Conservation (phyloP, 2,329 filamentous ascomycete genomes). For the Sporothrix curviconia region DNA sequence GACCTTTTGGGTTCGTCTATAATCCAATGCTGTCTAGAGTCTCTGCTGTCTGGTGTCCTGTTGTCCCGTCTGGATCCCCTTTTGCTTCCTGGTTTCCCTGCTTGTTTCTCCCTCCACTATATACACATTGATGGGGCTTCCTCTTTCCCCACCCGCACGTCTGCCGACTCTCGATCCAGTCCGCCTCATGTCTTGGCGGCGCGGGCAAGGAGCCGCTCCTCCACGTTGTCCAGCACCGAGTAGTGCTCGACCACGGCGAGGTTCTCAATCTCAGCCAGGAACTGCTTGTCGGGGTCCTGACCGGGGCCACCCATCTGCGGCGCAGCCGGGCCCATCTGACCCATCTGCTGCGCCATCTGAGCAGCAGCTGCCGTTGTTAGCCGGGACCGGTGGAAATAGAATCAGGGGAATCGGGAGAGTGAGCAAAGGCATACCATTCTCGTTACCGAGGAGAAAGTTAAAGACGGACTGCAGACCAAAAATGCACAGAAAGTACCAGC, state of each 20-base stretch:
- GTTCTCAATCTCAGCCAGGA: slow-evolving; percentile 88
- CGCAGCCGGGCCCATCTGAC: slow-evolving; percentile 54
- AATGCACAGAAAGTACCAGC: slow-evolving; percentile 97
- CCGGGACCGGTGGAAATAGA: background rate
- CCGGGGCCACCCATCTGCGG: slow-evolving; percentile 67
- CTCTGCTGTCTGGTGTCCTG: background rate
- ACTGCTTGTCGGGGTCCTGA: slow-evolving; percentile 92
- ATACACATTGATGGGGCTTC: background rate
- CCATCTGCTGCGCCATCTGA: slow-evolving; percentile 87
- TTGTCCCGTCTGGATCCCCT: background rate
- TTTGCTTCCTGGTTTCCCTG: background rate
- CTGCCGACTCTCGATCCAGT: background rate
- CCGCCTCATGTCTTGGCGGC: slow-evolving; percentile 13
- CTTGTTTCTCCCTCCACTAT: background rate
- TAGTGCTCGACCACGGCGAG: slow-evolving; percentile 90
- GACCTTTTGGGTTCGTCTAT: background rate
- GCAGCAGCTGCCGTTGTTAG: slow-evolving; percentile 60
- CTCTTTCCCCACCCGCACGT: too few relatives aligned
- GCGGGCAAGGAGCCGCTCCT: slow-evolving; percentile 68
- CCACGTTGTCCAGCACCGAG: slow-evolving; percentile 82
- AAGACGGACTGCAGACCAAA: slow-evolving; percentile 97
- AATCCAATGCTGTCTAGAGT: background rate
- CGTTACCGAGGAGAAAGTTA: slow-evolving; percentile 90
- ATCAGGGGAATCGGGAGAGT: background rate
- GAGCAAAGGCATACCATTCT: slow-evolving; percentile 62